phyloP scores from a whole-genome alignment of 805 yeast genomes.

The Ogataea glucozyma region DNA sequence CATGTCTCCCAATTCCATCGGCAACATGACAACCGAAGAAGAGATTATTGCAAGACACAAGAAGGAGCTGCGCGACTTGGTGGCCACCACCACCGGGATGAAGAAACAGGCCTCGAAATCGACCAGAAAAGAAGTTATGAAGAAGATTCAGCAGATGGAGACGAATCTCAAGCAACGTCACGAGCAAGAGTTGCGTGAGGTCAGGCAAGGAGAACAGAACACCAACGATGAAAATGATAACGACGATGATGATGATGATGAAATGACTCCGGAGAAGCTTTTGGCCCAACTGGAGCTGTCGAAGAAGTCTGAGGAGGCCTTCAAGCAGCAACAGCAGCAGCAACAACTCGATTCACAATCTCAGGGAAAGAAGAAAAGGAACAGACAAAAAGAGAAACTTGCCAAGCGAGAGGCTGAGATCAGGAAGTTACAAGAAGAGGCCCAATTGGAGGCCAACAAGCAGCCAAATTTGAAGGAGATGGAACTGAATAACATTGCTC shows the following conservation, averaged over 20 bases:
- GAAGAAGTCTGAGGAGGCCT: slow-evolving; percentile 29
- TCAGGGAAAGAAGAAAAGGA: slow-evolving; percentile 49
- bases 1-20: too few relatives aligned
- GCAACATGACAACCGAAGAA: slow-evolving; percentile 38
- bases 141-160: slow-evolving; percentile 62
- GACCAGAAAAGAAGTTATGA: slow-evolving; percentile 64
- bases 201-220: slow-evolving; percentile 11
- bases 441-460: slow-evolving; percentile 64
- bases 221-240: slow-evolving; percentile 18
- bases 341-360: slow-evolving; percentile 10
- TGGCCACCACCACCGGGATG: slow-evolving; percentile 68
- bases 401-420: slow-evolving; percentile 75
- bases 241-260: slow-evolving; percentile 38
- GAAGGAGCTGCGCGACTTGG: slow-evolving; percentile 66
- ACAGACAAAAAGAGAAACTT: slow-evolving; percentile 81
- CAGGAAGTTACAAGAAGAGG: slow-evolving; percentile 62
- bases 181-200: slow-evolving; percentile 45
- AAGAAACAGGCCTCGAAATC: slow-evolving; percentile 84
- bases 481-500: slow-evolving; percentile 67
- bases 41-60: slow-evolving; percentile 60
- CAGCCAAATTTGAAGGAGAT: slow-evolving; percentile 69
- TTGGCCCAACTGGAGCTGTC: slow-evolving; percentile 57
- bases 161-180: slow-evolving; percentile 56
- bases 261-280: slow-evolving; percentile 65
- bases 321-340: slow-evolving; percentile 11